These are phyloP conservation scores for Mycogone perniciosa DNA, from an alignment of 2,329 filamentous ascomycete genomes.

Conservation along the genomic window DNA sequence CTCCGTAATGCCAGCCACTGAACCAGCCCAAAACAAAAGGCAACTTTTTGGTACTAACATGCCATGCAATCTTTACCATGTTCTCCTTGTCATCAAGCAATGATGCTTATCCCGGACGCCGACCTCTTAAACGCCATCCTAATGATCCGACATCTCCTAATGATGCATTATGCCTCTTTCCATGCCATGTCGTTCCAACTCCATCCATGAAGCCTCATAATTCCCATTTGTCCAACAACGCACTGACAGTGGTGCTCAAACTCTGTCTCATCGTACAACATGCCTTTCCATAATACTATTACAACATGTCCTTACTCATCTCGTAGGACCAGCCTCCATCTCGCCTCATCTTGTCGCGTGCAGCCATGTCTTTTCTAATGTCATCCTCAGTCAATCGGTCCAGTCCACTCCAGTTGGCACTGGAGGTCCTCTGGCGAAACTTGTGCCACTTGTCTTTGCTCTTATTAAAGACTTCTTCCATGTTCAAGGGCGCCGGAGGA, in stretches of 20 bases:
- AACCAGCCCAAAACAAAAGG: background rate
- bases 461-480: conserved; percentile 94
- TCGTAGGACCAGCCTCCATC: conserved; percentile 83
- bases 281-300: conserved; percentile 9
- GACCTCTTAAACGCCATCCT: background rate
- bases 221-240: conserved; percentile 2
- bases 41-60: too few relatives aligned
- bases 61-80: background rate
- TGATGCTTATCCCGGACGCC: conserved; percentile 9
- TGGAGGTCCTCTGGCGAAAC: conserved; percentile 86
- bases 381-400: conserved; percentile 85
- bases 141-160: conserved; percentile 1
- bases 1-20: background rate
- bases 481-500: conserved; percentile 76
- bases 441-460: conserved; percentile 80
- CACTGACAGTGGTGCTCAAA: background rate
- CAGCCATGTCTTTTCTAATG: conserved; percentile 70
- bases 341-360: conserved; percentile 68
- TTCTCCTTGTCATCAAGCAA: background rate
- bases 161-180: conserved; percentile 3
- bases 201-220: conserved; percentile 9
- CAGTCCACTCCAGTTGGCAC: conserved; percentile 83
- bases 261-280: conserved; percentile 11
- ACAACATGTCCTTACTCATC: conserved; percentile 43
- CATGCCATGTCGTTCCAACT: conserved; percentile 8